Evolutionary conservation across 2,329 filamentous ascomycete genomes (phyloP).

Genomic region (Byssochlamys sp.): DNA sequence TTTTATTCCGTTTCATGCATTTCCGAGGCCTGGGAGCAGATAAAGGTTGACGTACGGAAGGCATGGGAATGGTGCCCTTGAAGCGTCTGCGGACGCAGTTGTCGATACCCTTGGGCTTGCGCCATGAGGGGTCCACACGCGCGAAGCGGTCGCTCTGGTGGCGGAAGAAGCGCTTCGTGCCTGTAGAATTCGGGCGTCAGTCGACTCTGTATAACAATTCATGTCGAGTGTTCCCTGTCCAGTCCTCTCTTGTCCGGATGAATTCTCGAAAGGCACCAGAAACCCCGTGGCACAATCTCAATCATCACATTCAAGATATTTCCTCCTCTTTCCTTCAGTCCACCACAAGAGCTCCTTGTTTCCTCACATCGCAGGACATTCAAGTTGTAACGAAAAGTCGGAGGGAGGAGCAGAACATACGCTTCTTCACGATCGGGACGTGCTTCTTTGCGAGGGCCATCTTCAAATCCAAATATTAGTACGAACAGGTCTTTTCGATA

Average conservation of each 20-base stretch:
- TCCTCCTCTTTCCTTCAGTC: neutral
- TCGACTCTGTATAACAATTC: constrained; percentile 32
- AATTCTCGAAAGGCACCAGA: neutral
- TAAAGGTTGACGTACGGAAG: constrained; percentile 66
- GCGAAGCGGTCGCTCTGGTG: constrained; percentile 97
- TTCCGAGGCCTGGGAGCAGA: neutral
- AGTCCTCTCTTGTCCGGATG: neutral
- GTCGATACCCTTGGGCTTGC: constrained; percentile 99
- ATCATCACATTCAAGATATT: neutral
- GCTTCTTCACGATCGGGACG: constrained; percentile 99
- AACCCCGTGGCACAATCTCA: neutral
- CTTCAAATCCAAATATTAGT: constrained; percentile 27
- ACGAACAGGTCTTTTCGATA: constrained; percentile 2
- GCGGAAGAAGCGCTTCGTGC: constrained; percentile 88
- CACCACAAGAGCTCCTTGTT: neutral
- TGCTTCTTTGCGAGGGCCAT: constrained; percentile 99
- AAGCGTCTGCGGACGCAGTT: constrained; percentile 95
- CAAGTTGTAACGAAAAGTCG: neutral
- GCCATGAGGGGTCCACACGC: constrained; percentile 82
- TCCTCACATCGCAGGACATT: neutral
- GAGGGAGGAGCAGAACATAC: constrained; percentile 51
- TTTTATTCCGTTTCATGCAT: neutral
- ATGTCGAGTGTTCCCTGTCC: neutral
- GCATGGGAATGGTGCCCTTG: constrained; percentile 91
- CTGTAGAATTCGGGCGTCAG: constrained; percentile 44